These are phyloP conservation scores for Linum tenue DNA, from an alignment of 345 rosid genomes.

Conservation along the genomic window DNA sequence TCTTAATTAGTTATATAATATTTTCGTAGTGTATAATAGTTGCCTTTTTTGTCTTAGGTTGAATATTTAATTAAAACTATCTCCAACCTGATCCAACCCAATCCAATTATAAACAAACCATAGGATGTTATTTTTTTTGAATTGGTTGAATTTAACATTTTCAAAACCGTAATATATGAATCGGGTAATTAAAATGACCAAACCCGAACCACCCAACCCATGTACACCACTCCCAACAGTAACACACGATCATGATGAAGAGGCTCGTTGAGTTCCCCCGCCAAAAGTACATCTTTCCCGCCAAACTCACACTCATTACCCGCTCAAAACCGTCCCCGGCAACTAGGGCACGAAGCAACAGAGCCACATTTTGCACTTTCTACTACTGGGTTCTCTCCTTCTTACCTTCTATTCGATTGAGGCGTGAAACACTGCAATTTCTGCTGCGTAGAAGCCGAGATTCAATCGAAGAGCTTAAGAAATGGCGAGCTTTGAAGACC, in stretches of 20 bases:
- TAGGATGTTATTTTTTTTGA: no score
- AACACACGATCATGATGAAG: constrained; percentile 28
- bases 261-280: constrained; percentile 19
- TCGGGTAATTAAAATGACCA: no score
- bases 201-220: no score
- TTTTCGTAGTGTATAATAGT: no score
- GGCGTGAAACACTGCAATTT: not conserved
- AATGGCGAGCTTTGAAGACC: constrained; percentile 62
- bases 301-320: constrained; percentile 14
- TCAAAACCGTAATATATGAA: no score
- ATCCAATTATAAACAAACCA: no score
- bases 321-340: not conserved
- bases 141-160: no score
- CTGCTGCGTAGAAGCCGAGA: not conserved
- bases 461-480: constrained; percentile 9
- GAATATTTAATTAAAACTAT: constrained; percentile 75
- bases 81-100: constrained; percentile 42
- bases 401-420: not conserved
- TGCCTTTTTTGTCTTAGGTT: not conserved
- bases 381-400: constrained; percentile 8
- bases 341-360: not conserved
- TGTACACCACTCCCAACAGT: no score
- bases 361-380: not conserved
- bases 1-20: no score
- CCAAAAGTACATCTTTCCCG: constrained; percentile 34